Base-by-base conservation (phyloP, 1,139 yeast species). In the Protomyces inouyei region DNA sequence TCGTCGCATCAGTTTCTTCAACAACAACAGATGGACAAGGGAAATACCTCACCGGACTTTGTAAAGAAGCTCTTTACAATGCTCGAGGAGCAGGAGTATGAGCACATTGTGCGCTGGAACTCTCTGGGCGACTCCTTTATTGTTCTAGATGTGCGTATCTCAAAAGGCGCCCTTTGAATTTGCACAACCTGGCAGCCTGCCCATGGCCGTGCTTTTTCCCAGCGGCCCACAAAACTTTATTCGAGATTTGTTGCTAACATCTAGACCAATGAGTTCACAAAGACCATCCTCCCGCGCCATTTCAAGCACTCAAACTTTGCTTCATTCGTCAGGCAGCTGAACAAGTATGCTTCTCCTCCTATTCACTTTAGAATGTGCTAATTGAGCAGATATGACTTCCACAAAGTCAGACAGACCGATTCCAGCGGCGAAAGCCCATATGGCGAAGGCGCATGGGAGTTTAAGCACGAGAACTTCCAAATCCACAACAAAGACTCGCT, bases 241-340 rank as follows among this genome's bases (percentile, higher is more conserved):
- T 1, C 16, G 43, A 37, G 43, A 37, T n/a, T 1, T 37, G 14
- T n/a, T 1, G 43, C 43, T 37, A n/a, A 37, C 43, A 92, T 74
- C 79, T 93, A 71, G 93, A 93, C 79, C 92, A 98, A 93, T 73
- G 85, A 83, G 67, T 92, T 93, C 72, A 95, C 92, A 81, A 88
- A 86, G 71, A 78, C 81, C 61, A 87, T 93, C 36, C 79, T 93
- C 66, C 98, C 98, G 10, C 87, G 86, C 72, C 92, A 90, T 75
- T 93, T 92, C 79, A 93, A 93, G 75, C 98, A 93, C 75, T 87
- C 89, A 69, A 92, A 93, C 75, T 92, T 93, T 77, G 93, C 98
- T 37, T 85, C 95, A 68, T 93, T 93, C 79, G 98, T 93, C n/a
- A 83, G 98, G 66, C 98, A 93, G 74, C 80, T 93, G 72, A 93